phyloP scores from a whole-genome alignment of 2,329 filamentous ascomycete species.

The Penicillium sp. region DNA sequence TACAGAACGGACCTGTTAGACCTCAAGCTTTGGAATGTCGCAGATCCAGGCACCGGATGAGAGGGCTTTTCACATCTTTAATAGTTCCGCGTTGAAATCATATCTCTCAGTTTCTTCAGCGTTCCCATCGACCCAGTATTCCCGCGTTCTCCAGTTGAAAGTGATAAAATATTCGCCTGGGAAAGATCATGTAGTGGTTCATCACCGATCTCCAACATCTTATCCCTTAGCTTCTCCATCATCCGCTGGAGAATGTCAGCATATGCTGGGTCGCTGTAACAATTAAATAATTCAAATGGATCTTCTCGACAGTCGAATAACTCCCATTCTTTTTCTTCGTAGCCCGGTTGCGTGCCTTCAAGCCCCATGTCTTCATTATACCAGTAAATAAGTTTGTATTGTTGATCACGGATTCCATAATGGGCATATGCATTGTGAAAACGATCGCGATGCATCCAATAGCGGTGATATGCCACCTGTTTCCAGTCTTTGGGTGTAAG shows the following conservation, averaged over 20 bases:
- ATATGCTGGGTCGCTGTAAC: constrained; percentile 40
- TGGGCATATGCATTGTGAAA: constrained; percentile 51
- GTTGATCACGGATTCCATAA: constrained; percentile 50
- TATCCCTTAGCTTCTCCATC: constrained; percentile 42
- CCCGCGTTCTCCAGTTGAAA: no score
- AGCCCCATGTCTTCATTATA: constrained; percentile 50
- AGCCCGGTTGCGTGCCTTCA: constrained; percentile 41
- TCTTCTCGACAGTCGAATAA: constrained; percentile 53
- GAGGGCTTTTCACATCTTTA: no score
- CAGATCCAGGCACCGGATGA: no score
- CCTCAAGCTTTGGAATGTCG: no score
- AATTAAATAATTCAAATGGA: constrained; percentile 49
- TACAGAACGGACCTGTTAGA: not conserved
- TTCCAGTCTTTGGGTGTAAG: constrained; percentile 44
- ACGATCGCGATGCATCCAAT: constrained; percentile 54
- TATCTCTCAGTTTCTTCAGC: not conserved
- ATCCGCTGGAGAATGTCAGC: constrained; percentile 36
- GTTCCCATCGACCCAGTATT: no score
- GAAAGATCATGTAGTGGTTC: constrained; percentile 22
- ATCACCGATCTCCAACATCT: constrained; percentile 54
- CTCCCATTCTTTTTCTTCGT: constrained; percentile 50
- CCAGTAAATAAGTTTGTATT: constrained; percentile 57
- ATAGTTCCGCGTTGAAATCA: not conserved
- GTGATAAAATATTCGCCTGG: no score
- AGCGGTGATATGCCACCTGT: constrained; percentile 53